Evolutionary conservation across 2,329 filamentous ascomycete genomes (phyloP).

Genomic region (Epichloe sylvatica): DNA sequence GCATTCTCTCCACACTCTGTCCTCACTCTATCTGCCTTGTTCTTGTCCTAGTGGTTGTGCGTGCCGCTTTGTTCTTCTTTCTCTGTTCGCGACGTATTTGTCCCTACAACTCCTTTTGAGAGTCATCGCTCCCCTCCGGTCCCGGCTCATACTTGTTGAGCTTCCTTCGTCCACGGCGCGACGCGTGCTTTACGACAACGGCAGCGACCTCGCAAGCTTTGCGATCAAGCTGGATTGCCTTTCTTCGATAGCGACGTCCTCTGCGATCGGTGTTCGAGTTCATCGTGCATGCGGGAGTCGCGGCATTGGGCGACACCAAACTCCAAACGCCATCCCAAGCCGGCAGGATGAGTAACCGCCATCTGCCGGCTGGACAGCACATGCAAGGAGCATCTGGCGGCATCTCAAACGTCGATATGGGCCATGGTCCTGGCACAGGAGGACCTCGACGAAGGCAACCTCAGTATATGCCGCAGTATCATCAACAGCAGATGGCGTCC

Average conservation of each 20-base stretch:
- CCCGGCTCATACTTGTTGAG: not conserved
- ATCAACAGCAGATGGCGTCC: conserved; percentile 23
- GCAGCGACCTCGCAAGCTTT: not conserved
- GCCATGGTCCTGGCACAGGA: conserved; percentile 19
- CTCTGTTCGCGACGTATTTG: not conserved
- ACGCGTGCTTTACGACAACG: not conserved
- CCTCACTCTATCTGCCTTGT: no score
- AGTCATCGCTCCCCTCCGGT: not conserved
- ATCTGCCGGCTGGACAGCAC: conserved; percentile 64
- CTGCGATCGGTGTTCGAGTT: not conserved
- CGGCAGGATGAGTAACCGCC: conserved; percentile 65
- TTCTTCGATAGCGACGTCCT: not conserved
- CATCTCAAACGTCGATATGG: conserved; percentile 22
- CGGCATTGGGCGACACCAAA: conserved; percentile 21
- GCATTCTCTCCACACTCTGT: no score
- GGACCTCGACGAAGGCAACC: conserved; percentile 25
- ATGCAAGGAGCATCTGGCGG: conserved; percentile 32
- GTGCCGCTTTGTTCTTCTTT: not conserved
- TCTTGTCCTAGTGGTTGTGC: no score
- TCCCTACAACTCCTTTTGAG: not conserved
- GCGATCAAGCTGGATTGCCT: not conserved
- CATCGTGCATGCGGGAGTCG: conserved; percentile 19
- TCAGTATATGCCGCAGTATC: conserved; percentile 25
- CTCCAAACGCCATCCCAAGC: conserved; percentile 35
- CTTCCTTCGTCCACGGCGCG: not conserved